These are phyloP conservation scores for Suillus plorans DNA, from an alignment of 768 basidiomycete genomes.

Conservation along the genomic window DNA sequence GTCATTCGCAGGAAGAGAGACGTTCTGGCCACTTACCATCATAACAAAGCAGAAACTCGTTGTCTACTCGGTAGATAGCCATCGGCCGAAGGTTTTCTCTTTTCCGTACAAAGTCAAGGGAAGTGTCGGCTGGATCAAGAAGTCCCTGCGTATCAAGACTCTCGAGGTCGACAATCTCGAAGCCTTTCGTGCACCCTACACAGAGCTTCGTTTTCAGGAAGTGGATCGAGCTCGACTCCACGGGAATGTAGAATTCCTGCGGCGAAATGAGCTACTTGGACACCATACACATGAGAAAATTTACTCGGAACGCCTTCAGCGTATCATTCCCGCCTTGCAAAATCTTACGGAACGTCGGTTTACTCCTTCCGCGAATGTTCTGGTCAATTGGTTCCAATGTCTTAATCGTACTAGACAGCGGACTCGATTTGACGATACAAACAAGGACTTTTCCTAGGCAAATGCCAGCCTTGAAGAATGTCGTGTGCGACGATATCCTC, in stretches of 20 bases:
- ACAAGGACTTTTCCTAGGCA: constrained; percentile 91
- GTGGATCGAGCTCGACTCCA: constrained; percentile 94
- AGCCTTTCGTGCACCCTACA: constrained; percentile 95
- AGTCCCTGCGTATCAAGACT: constrained; percentile 95
- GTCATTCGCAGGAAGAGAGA: constrained; percentile 3
- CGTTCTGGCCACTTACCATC: constrained; percentile 63
- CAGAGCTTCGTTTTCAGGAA: constrained; percentile 97
- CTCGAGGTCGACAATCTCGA: constrained; percentile 98
- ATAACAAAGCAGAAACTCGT: constrained; percentile 96
- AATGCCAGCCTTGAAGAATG: constrained; percentile 96
- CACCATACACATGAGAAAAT: constrained; percentile 14
- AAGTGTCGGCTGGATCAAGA: constrained; percentile 88
- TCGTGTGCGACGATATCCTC: constrained; percentile 92
- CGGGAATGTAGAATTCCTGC: constrained; percentile 98
- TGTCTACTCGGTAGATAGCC: constrained; percentile 95
- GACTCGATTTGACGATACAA: constrained; percentile 95
- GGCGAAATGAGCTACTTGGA: constrained; percentile 4
- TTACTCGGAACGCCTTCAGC: constrained; percentile 84
- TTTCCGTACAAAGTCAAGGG: constrained; percentile 91
- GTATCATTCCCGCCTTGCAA: constrained; percentile 95
- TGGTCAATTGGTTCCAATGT: constrained; percentile 95
- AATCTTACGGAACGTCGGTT: constrained; percentile 93
- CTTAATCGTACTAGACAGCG: constrained; percentile 96
- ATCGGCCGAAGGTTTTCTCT: constrained; percentile 87
- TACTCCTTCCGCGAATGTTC: constrained; percentile 70